These are phyloP conservation scores for Trichophyton rubrum DNA, from an alignment of 2,329 filamentous ascomycete genomes.

Conservation along the genomic window DNA sequence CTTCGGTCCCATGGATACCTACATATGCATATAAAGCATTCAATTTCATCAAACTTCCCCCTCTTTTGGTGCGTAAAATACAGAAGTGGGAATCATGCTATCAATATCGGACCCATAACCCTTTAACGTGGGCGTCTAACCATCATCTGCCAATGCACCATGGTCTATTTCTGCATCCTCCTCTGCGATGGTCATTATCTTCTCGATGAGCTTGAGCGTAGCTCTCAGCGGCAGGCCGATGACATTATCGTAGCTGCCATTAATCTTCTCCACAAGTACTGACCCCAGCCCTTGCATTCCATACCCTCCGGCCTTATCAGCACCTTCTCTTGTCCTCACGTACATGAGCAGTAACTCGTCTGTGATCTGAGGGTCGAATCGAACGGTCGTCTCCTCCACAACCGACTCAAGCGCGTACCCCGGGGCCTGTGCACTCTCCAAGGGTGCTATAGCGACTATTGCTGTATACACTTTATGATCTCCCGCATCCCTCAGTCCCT, in stretches of 20 bases:
- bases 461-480: slow-evolving; percentile 77
- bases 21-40: slow-evolving; percentile 2
- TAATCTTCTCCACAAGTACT: slow-evolving; percentile 76
- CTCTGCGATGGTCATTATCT: slow-evolving; percentile 64
- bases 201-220: slow-evolving; percentile 72
- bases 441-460: slow-evolving; percentile 68
- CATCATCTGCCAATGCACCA: not conserved
- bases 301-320: slow-evolving; percentile 92
- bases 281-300: slow-evolving; percentile 81
- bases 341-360: slow-evolving; percentile 71
- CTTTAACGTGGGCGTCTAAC: not conserved
- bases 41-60: not conserved
- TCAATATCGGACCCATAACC: not conserved
- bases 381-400: slow-evolving; percentile 85
- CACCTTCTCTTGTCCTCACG: slow-evolving; percentile 68
- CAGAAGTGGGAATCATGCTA: not conserved
- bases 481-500: slow-evolving; percentile 61
- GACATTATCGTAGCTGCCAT: slow-evolving; percentile 87
- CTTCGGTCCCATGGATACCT: not conserved
- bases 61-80: not conserved
- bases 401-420: slow-evolving; percentile 72
- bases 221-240: slow-evolving; percentile 74
- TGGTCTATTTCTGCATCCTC: slow-evolving; percentile 39
- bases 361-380: slow-evolving; percentile 60
- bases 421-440: slow-evolving; percentile 66